These are phyloP conservation scores for Monsonia emarginata DNA, from an alignment of 441 rosid genomes.

Conservation along the genomic window DNA sequence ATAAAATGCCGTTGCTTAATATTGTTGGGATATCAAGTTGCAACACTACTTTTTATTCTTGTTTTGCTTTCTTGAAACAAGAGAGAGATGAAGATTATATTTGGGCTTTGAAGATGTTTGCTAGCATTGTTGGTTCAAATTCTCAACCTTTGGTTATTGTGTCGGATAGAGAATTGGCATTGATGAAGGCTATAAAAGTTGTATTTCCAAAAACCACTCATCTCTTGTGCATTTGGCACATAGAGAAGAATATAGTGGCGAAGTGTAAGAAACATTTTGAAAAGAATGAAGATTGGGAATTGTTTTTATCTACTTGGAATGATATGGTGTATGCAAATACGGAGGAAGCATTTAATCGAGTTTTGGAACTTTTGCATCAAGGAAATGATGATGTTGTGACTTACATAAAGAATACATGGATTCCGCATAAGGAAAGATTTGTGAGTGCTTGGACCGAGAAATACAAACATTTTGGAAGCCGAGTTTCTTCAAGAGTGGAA, in stretches of 20 bases:
- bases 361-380: not conserved
- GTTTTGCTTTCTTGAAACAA: not conserved
- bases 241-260: slow-evolving; percentile 10
- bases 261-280: not conserved
- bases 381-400: too few relatives aligned
- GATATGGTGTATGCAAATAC: not conserved
- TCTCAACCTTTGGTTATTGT: slow-evolving; percentile 10
- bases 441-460: not conserved
- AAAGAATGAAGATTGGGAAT: not conserved
- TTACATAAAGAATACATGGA: not conserved
- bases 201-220: not conserved
- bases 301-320: slow-evolving; percentile 7
- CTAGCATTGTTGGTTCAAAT: not conserved
- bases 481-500: slow-evolving; percentile 1
- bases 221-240: slow-evolving; percentile 11
- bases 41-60: not conserved
- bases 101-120: slow-evolving; percentile 12
- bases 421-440: not conserved
- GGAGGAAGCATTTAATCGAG: not conserved
- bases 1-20: slow-evolving; percentile 12
- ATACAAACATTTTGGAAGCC: not conserved
- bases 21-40: slow-evolving; percentile 1
- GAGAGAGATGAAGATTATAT: slow-evolving; percentile 5
- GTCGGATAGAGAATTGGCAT: slow-evolving; percentile 14
- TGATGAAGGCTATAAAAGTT: slow-evolving; percentile 8